Evolutionary conservation across 2,329 filamentous ascomycete species (phyloP), one percentile per base, ranked within the genome.

Genomic region (Talaromyces sp.): DNA sequence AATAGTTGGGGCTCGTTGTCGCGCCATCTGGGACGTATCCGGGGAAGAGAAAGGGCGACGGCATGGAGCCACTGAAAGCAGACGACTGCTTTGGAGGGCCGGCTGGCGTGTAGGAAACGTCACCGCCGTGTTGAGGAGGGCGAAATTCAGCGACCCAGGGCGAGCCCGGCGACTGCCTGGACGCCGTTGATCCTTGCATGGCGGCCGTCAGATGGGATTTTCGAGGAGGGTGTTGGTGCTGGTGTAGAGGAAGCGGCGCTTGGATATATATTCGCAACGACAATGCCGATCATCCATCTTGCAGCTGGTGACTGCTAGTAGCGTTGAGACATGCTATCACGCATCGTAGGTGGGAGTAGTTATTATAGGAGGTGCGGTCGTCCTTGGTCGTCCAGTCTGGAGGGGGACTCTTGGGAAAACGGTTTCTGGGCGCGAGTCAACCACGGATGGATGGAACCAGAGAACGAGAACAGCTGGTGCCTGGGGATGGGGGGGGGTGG

Each of bases 1-100:
- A 96, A 75, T 96, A 96, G 72, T 92, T 95, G 12, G 91, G 90
- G 71, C 90, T 93, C 26, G 81, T 73, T 21, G 74, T 69, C 55
- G 69, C 67, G 65, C 71, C 65, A 63, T 66, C 65, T 10, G 86
- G 77, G 1, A 82, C 76, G 63, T 69, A 70, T 46, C 80, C 77
- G 5, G 69, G 53, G 32, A 83, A 82, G 6, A 81, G 70, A 62
- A 78, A 81, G 6, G 83, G 83, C 2, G 83, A 80, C 35, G 81
- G 75, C 24, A 79, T 71, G 69, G 86, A 83, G 64, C 83, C 82
- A 54, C 82, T 81, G 1, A 85, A 83, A 62, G 80, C 79, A 19
- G 81, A 76, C 63, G 77, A 74, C 55, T 79, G 77, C 50, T 83
- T 81, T 6, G 84, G 85, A 14, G 80, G 64, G 51, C 60, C 75